Conservation (phyloP, 192 early-diverging fungal species). For the Umbelopsis ramanniana region DNA sequence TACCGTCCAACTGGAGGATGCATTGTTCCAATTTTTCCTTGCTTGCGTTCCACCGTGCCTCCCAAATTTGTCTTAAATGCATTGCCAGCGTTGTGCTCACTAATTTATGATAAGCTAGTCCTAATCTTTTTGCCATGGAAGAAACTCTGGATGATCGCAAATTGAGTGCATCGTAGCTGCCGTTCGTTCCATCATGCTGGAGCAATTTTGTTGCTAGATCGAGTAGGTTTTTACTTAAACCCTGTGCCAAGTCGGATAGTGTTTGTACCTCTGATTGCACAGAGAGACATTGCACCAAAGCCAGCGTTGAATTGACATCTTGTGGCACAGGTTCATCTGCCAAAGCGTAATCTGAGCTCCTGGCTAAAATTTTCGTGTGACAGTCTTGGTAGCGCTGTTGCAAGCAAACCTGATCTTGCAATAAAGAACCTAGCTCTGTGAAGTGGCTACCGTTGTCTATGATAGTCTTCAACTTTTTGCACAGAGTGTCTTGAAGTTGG, state of each 20-base stretch:
- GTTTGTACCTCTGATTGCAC: background rate
- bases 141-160: background rate
- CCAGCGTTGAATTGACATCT: background rate
- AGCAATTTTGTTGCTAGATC: background rate
- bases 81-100: background rate
- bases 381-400: background rate
- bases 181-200: background rate
- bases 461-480: background rate
- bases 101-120: background rate
- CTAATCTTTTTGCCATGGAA: background rate
- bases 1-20: background rate
- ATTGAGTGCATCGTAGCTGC: background rate
- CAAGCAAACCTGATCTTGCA: background rate
- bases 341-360: background rate
- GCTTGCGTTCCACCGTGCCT: background rate
- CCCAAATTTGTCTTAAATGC: background rate
- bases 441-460: background rate
- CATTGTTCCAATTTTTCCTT: slow-evolving; percentile 5
- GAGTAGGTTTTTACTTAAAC: background rate
- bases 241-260: background rate
- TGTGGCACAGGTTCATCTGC: background rate
- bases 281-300: background rate
- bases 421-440: background rate
- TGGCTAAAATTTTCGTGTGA: background rate
- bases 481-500: background rate